Base-by-base conservation (phyloP, 2,329 filamentous ascomycete species). In the Lojkania enalia region DNA sequence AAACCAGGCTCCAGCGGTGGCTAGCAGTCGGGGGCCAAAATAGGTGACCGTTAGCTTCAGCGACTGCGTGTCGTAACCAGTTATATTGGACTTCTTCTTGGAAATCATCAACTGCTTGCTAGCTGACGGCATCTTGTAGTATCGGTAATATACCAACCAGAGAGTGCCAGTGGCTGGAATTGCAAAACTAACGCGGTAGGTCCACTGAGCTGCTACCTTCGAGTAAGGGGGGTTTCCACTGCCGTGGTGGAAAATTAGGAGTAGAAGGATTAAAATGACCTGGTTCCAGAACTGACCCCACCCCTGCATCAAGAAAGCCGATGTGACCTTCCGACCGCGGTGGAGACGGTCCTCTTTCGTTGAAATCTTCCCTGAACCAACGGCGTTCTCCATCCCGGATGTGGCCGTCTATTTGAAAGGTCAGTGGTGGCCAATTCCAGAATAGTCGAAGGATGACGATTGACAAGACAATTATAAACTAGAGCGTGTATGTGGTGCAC, bases 261-360 rank as follows among this genome's bases (percentile, higher is more conserved):
- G 82, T 39, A 95, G 77, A 42, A 96, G 69, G 63, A 97, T 96
- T 52, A 97, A 81, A 45, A 95, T 74, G 59, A 87, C 86, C 74
- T 96, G 92, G 81, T 97, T 97, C 77, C 88, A 78, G 69, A 96
- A 88, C 72, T 97, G 92, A 55, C 92, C 92, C 92, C 92, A 97
- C 42, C 92, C 92, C 73, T 97, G 92, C 92, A 97, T 96, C 73
- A 97, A 73, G 77, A 97, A 97, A 46, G 92, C 91, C 70, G 87
- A 90, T 55, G 90, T 96, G 67, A 96, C 92, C 72, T 95, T 95
- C 65, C 92, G 88, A 54, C 92, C 92, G 73, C 92, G 90, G 76
- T 97, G 92, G 41, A 97, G 84, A 67, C 92, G 89, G 69, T 97
- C 92, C 42, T 96, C 90, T 51, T 86, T 86, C 46, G 90, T 96